Conservation (phyloP, 1,284 basidiomycete genomes). For the Singerocomus inundabilis region DNA sequence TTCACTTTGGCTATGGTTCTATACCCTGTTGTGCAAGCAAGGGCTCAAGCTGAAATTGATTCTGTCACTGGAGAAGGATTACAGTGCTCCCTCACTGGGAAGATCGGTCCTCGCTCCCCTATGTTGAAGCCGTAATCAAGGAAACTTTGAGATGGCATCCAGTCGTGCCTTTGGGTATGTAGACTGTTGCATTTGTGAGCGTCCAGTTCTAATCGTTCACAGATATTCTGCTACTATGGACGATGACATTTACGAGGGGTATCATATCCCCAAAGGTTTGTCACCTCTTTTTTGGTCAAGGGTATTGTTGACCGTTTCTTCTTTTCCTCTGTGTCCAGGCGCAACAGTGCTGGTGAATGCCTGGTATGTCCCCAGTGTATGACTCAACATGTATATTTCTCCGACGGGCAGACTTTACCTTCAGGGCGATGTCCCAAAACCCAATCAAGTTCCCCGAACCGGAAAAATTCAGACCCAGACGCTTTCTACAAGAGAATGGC, state of each 20-base stretch:
- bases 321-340: conserved; percentile 15
- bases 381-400: background rate
- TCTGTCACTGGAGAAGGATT: conserved; percentile 35
- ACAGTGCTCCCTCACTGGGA: conserved; percentile 36
- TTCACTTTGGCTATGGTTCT: conserved; percentile 52
- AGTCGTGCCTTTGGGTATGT: conserved; percentile 36
- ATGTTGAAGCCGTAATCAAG: conserved; percentile 48
- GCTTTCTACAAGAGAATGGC: conserved; percentile 32
- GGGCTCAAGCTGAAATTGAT: conserved; percentile 46
- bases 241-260: conserved; percentile 46
- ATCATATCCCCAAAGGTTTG: conserved; percentile 40
- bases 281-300: background rate
- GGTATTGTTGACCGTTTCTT: background rate
- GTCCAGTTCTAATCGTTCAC: background rate
- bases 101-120: conserved; percentile 41
- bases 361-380: conserved; percentile 12
- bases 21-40: conserved; percentile 43
- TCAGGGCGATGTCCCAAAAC: conserved; percentile 46
- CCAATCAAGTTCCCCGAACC: conserved; percentile 42
- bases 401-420: background rate
- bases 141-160: conserved; percentile 54
- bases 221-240: conserved; percentile 40
- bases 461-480: conserved; percentile 42
- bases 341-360: conserved; percentile 23
- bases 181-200: background rate